phyloP scores from a whole-genome alignment of 805 yeast genomes.

The Maudiozyma pseudohumilis region DNA sequence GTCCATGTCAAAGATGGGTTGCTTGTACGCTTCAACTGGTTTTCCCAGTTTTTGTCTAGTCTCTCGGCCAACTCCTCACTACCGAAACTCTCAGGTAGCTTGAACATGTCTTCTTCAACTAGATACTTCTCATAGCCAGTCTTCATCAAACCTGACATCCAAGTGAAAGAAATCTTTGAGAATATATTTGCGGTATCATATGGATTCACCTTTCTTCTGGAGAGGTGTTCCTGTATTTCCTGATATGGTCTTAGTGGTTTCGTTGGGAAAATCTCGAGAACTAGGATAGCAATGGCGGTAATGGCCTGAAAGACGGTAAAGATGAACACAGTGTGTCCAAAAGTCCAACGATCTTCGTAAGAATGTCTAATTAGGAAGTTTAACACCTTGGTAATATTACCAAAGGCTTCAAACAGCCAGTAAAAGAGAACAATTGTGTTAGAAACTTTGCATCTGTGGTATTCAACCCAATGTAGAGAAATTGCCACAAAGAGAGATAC shows the following conservation, averaged over 20 bases:
- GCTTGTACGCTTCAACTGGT: slow-evolving; percentile 38
- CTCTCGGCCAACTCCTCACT: slow-evolving; percentile 41
- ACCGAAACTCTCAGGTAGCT: slow-evolving; percentile 57
- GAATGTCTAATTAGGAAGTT: slow-evolving; percentile 31
- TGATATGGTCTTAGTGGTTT: slow-evolving; percentile 37
- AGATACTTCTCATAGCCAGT: slow-evolving; percentile 58
- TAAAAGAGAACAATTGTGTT: slow-evolving; percentile 59
- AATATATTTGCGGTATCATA: slow-evolving; percentile 48
- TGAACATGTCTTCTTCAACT: slow-evolving; percentile 59
- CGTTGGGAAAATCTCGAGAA: slow-evolving; percentile 32
- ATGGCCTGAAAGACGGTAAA: slow-evolving; percentile 28
- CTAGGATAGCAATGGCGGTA: slow-evolving; percentile 25
- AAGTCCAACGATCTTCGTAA: slow-evolving; percentile 24
- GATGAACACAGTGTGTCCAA: slow-evolving; percentile 20
- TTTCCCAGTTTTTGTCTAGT: slow-evolving; percentile 53
- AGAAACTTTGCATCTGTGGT: slow-evolving; percentile 53
- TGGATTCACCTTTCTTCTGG: slow-evolving; percentile 29
- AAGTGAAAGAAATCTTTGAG: slow-evolving; percentile 67
- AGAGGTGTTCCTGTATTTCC: slow-evolving; percentile 23
- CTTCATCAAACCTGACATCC: slow-evolving; percentile 84
- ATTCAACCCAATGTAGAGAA: slow-evolving; percentile 60
- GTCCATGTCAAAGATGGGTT: slow-evolving; percentile 49
- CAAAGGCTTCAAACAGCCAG: slow-evolving; percentile 54
- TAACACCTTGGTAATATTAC: slow-evolving; percentile 37
- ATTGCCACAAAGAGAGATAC: slow-evolving; percentile 41